phyloP scores from a whole-genome alignment of 805 yeast species.

The Lipomyces spencermartinsiae region DNA sequence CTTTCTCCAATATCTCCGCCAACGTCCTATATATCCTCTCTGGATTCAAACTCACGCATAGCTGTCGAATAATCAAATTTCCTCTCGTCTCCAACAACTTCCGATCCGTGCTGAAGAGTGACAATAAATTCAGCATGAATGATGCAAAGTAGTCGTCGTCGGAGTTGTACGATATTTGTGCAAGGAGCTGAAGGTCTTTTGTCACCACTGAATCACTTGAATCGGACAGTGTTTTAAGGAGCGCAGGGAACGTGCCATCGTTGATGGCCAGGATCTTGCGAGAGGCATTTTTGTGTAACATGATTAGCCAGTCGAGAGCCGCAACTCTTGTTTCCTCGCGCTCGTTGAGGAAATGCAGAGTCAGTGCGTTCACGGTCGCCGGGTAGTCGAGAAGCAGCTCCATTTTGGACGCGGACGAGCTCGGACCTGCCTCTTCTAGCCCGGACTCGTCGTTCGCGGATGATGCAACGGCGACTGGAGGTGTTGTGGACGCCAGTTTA shows the following conservation, averaged over 20 bases:
- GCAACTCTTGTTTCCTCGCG: constrained; percentile 83
- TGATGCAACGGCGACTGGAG: constrained; percentile 2
- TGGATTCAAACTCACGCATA: constrained; percentile 80
- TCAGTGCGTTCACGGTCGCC: constrained; percentile 71
- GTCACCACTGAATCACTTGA: constrained; percentile 80
- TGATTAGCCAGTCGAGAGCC: constrained; percentile 86
- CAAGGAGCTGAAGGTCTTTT: constrained; percentile 71
- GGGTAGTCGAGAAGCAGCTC: constrained; percentile 53
- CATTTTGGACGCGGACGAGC: constrained; percentile 6
- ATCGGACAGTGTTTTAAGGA: constrained; percentile 74
- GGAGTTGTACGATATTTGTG: constrained; percentile 72
- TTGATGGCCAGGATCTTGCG: constrained; percentile 54
- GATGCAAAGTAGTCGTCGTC: constrained; percentile 77
- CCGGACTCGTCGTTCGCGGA: constrained; percentile 41
- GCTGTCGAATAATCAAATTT: constrained; percentile 80
- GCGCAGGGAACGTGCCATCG: constrained; percentile 73
- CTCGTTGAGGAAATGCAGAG: constrained; percentile 72
- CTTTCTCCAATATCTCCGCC: constrained; percentile 70
- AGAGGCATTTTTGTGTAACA: constrained; percentile 76
- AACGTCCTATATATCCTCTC: constrained; percentile 82
- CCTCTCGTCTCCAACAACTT: constrained; percentile 73
- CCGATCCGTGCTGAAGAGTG: constrained; percentile 72
- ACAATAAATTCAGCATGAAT: constrained; percentile 74
- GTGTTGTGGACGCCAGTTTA: constrained; percentile 13
- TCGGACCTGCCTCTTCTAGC: constrained; percentile 34